Conservation (phyloP, 371 early-diverging fungal species). For the Rhizopus arrhizus region DNA sequence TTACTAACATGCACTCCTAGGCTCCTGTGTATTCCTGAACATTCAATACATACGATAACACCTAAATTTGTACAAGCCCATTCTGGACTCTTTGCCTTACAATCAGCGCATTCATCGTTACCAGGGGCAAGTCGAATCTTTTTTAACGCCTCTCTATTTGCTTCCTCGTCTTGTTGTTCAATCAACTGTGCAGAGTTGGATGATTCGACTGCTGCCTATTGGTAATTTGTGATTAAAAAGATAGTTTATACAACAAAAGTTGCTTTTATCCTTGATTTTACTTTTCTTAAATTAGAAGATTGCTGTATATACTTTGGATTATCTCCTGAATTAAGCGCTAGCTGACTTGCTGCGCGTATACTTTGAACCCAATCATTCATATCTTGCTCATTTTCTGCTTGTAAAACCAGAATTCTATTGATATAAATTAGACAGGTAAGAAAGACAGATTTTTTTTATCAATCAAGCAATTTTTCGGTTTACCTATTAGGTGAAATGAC, state of each 20-base stretch:
- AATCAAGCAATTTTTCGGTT: not conserved
- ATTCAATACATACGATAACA: constrained; percentile 92
- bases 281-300: constrained; percentile 23
- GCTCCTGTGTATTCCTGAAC: constrained; percentile 96
- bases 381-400: constrained; percentile 81
- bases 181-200: constrained; percentile 3
- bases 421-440: too few species aligned
- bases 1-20: constrained; percentile 92
- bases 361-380: constrained; percentile 81
- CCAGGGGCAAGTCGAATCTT: constrained; percentile 54
- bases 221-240: too few species aligned
- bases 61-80: constrained; percentile 96
- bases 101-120: constrained; percentile 82
- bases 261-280: not conserved
- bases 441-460: too few species aligned
- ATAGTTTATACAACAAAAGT: too few species aligned
- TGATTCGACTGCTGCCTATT: constrained; percentile 6
- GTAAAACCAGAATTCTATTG: constrained; percentile 60
- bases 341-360: constrained; percentile 69
- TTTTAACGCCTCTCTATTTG: constrained; percentile 28
- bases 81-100: constrained; percentile 71
- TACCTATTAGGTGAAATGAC: constrained; percentile 81
- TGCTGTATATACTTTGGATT: constrained; percentile 35
- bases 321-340: constrained; percentile 64
- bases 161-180: constrained; percentile 20